Base-by-base conservation (phyloP, 352 stramenopile species). In the Phytophthora cryptogea region DNA sequence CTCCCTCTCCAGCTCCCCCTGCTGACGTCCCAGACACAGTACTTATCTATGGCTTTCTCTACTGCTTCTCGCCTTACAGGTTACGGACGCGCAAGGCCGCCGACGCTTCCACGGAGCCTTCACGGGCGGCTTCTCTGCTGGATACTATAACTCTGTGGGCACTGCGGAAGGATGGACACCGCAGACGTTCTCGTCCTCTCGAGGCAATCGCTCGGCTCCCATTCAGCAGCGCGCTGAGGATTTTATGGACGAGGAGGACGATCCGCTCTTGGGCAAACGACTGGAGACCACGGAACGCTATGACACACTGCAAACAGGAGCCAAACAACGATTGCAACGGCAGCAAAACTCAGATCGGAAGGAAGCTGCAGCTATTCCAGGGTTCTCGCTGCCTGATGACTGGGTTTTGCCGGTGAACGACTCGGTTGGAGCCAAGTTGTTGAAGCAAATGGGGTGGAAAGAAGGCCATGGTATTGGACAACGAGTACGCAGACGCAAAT, bases 241-340 rank as follows among this genome's bases (percentile, higher is more conserved):
- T 68, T 98, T 97, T 44, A 97, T 98, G 90, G 92, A 98, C 58
- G 88, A 96, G 33, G 92, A 98, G 4, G 92, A 98, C 65, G 90
- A 96, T 42, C 88, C 90, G 8, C 68, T 98, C 11, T 75, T 95
- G 5, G 87, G 91, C 14, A 83, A 88, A 40, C 75, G 79, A 43
- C 73, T 95, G 31, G 82, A 92, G 68, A 90, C 76, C 6, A 72
- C 76, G 1, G 74, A 80, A 46, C 66, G 73, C 46, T 95, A 86
- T 63, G 82, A 91, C 59, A 82, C 76, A 27, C 58, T 86, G 5
- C 72, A 88, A 43, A 55, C 55, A 1, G 65, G 51, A 14, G 68
- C 66, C 10, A 81, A 74, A 37, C 55, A 63, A 11, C 62, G 63
- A 10, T 39, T 80, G n/a, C 51, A 75, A 36, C 62, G 75, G 26